These are phyloP conservation scores for Globisporangium polare DNA, from an alignment of 352 stramenopile genomes.

Conservation along the genomic window DNA sequence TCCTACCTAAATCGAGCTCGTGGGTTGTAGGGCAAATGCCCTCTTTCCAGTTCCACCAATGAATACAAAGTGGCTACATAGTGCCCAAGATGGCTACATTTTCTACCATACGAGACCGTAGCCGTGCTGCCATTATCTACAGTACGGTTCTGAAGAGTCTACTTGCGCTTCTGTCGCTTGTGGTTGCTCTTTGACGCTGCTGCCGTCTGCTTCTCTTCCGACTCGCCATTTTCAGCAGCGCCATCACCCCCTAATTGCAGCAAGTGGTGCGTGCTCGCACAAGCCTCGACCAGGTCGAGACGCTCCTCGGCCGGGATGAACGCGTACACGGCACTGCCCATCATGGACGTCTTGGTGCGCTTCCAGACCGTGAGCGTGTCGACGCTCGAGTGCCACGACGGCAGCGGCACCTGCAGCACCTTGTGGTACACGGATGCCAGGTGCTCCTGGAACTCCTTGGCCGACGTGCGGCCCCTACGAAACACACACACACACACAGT, in stretches of 20 bases:
- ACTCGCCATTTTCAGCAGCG: constrained; percentile 1
- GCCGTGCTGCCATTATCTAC: not conserved
- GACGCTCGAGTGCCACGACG: constrained; percentile 92
- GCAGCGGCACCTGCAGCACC: constrained; percentile 86
- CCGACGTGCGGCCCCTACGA: constrained; percentile 86
- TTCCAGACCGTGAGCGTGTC: constrained; percentile 94
- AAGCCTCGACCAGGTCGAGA: constrained; percentile 60
- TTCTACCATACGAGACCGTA: not conserved
- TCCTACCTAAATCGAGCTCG: not conserved
- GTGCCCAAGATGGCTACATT: not conserved
- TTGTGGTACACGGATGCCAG: constrained; percentile 93
- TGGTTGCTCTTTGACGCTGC: not conserved
- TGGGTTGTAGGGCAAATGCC: not conserved
- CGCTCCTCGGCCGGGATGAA: constrained; percentile 74
- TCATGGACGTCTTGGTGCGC: constrained; percentile 88
- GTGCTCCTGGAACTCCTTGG: constrained; percentile 89
- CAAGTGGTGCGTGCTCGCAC: constrained; percentile 64
- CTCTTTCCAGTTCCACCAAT: not conserved
- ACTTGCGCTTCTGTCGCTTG: constrained; percentile 5
- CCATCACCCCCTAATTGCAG: constrained; percentile 12
- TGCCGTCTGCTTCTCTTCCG: not conserved
- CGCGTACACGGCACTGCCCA: constrained; percentile 73
- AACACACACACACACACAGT: not conserved
- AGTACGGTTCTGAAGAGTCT: not conserved
- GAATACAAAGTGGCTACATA: not conserved